Evolutionary conservation across 108 stramenopile species (phyloP).

Genomic region (Cyclostephanos invisitatus): DNA sequence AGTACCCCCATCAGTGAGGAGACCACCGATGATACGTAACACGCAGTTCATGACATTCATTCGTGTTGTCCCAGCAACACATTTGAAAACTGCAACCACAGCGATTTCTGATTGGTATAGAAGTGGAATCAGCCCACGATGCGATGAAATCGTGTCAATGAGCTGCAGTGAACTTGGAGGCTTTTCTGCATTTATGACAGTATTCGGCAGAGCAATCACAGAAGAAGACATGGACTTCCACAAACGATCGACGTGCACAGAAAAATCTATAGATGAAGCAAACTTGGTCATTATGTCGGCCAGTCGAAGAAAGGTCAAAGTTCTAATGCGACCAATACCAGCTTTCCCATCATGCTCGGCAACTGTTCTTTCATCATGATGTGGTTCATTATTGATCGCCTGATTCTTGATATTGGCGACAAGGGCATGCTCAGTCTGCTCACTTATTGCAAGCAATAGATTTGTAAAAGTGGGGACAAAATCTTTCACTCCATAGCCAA

Average conservation of each 20-base stretch:
- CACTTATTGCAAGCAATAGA: conserved; percentile 57
- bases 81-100: conserved; percentile 61
- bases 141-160: conserved; percentile 57
- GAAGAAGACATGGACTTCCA: conserved; percentile 66
- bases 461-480: conserved; percentile 60
- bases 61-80: conserved; percentile 56
- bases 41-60: conserved; percentile 54
- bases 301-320: conserved; percentile 65
- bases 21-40: conserved; percentile 69
- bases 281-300: conserved; percentile 67
- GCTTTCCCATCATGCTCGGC: conserved; percentile 22
- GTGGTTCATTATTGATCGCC: conserved; percentile 5
- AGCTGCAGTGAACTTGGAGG: conserved; percentile 69
- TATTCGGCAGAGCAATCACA: conserved; percentile 66
- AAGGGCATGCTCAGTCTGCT: conserved; percentile 46
- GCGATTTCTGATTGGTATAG: conserved; percentile 49
- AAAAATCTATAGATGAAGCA: conserved; percentile 62
- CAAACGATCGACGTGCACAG: conserved; percentile 30
- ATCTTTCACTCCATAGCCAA: conserved; percentile 63
- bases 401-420: conserved; percentile 28
- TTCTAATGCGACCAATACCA: conserved; percentile 57
- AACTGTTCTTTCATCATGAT: conserved; percentile 23
- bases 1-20: conserved; percentile 46
- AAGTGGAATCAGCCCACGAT: conserved; percentile 51
- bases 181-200: conserved; percentile 64